phyloP scores from a whole-genome alignment of 75 land plant species.

The Pinus albicaulis region DNA sequence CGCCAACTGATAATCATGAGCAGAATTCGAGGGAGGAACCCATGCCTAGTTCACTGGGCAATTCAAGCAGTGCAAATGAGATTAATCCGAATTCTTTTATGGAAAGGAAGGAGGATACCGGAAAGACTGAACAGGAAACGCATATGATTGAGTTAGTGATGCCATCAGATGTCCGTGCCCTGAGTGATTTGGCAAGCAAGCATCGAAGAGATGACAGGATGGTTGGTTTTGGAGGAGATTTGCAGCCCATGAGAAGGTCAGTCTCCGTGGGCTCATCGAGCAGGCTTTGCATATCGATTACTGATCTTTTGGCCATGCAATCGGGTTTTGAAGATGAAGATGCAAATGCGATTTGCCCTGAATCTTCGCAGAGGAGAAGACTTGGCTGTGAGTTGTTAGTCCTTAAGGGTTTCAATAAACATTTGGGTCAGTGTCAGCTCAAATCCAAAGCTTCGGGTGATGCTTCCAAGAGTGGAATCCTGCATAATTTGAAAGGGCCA shows the following conservation, averaged over 20 bases:
- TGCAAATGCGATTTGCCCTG: neutral
- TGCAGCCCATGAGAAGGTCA: slow-evolving; percentile 25
- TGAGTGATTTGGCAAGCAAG: slow-evolving; percentile 17
- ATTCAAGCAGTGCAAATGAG: neutral
- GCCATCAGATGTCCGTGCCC: slow-evolving; percentile 9
- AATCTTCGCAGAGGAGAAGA: slow-evolving; percentile 6
- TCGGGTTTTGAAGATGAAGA: slow-evolving; percentile 5
- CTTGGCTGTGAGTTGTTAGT: neutral
- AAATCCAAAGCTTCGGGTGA: neutral
- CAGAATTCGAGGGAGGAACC: neutral
- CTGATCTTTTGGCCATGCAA: slow-evolving; percentile 20
- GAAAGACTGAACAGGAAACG: neutral
- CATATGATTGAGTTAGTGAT: neutral
- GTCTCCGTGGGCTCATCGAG: slow-evolving; percentile 26
- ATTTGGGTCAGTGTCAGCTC: neutral
- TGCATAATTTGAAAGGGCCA: slow-evolving; percentile 28
- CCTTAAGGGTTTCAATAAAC: neutral
- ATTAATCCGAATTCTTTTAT: neutral
- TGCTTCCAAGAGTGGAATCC: slow-evolving; percentile 6
- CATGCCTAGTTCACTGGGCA: neutral
- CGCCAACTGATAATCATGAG: slow-evolving; percentile 1
- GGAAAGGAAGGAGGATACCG: slow-evolving; percentile 8
- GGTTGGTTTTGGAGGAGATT: slow-evolving; percentile 5
- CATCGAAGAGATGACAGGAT: neutral
- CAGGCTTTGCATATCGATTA: slow-evolving; percentile 17